Base-by-base conservation (phyloP, 192 early-diverging fungal species). In the Gonapodya sp. region DNA sequence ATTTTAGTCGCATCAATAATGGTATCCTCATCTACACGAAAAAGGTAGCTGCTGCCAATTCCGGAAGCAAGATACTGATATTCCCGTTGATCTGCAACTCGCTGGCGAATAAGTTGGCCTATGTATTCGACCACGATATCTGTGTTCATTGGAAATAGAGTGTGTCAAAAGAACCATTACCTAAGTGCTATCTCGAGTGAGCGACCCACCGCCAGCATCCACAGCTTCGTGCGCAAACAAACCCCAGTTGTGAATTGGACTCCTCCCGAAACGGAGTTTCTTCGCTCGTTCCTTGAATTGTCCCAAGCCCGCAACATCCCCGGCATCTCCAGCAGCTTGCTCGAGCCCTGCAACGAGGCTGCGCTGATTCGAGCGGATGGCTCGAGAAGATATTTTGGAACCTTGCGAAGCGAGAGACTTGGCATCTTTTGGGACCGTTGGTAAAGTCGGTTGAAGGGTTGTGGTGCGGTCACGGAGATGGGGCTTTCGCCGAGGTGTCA, bases 161-260 rank as follows among this genome's bases (percentile, higher is more conserved):
- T 30, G 64, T 30, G 64, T 72, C 64, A 72, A 16, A 77, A 31
- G 8, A 77, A 34, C 8, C 46, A 64, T 24, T 31, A 31, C 31
- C 18, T 34, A 2, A 31, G 2, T 16, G 31, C 2, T 18, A 77
- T 14, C 8, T 16, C 75, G 75, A 16, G 2, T 8, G 34, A 32
- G 8, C 30, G 31, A 34, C 75, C 34, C 31, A 77, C 75, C 75
- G 34, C 92, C 90, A 36, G 92, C 92, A 82, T 94, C 93, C 80
- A 99, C 98, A n/a, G 89, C 90, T 84, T 97, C 96, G 79, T 92
- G 88, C 1, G 98, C 95, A 92, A 97, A 99, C 81, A 98, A 86
- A 0, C 98, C 98, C 96, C 95, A 97, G 86, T 98, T 95, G 86
- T 99, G 98, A 83, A 99, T 99, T 24, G 91, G 89, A n/a, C 92